phyloP scores from a whole-genome alignment of 192 early-diverging fungal species.

The Chytriomyces hyalinus region DNA sequence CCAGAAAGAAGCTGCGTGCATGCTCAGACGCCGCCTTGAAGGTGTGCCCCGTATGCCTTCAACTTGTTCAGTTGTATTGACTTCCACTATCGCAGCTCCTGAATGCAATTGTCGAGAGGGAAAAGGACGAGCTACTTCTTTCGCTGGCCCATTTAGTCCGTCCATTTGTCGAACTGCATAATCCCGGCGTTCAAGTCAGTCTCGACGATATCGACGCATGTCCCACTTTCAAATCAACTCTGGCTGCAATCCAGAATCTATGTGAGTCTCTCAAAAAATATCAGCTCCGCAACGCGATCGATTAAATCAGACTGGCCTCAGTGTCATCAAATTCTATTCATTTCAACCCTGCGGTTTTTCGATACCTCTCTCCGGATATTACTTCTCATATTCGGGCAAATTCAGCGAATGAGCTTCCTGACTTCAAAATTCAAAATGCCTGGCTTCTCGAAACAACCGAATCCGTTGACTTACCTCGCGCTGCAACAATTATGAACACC shows the following conservation, averaged over 20 bases:
- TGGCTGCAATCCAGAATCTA: too few relatives aligned
- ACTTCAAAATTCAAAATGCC: background rate
- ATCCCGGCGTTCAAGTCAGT: slow-evolving; percentile 16
- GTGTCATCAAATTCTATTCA: slow-evolving; percentile 7
- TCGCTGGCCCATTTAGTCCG: slow-evolving; percentile 12
- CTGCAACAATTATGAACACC: slow-evolving; percentile 1
- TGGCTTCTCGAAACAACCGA: background rate
- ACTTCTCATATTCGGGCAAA: background rate
- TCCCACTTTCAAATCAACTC: too few relatives aligned
- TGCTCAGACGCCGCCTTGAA: background rate
- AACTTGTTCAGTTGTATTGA: background rate
- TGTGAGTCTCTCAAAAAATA: too few relatives aligned
- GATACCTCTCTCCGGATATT: slow-evolving; percentile 19
- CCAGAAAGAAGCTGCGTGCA: slow-evolving; percentile 18
- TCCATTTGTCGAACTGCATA: slow-evolving; percentile 8
- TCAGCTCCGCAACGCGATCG: background rate
- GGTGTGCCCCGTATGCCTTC: slow-evolving; percentile 6
- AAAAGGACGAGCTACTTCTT: slow-evolving; percentile 10
- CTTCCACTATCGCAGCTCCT: slow-evolving; percentile 2
- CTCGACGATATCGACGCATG: background rate
- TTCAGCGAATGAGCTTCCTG: background rate
- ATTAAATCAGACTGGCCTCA: background rate
- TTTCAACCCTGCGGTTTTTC: slow-evolving; percentile 11
- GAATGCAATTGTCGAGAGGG: slow-evolving; percentile 10
- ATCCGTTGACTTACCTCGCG: background rate